phyloP scores from a whole-genome alignment of 2,329 filamentous ascomycete species.

The Penicillium sp. region DNA sequence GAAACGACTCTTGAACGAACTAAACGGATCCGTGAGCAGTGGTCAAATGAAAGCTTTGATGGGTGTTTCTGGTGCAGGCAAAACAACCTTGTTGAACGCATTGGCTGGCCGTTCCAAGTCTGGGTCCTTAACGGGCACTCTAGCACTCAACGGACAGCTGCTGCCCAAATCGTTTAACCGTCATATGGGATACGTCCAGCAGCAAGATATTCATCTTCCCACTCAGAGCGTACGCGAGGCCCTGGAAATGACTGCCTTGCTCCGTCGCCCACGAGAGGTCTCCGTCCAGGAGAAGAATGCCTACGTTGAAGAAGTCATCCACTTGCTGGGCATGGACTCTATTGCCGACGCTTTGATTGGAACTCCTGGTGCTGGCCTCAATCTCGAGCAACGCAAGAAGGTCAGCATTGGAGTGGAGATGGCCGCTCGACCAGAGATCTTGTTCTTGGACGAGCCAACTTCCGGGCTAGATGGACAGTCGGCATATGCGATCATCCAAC shows the following conservation, averaged over 20 bases:
- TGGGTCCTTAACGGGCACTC: conserved; percentile 61
- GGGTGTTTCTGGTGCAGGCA: conserved; percentile 67
- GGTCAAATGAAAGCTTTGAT: conserved; percentile 52
- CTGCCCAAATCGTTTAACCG: conserved; percentile 62
- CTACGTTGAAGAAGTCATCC: conserved; percentile 65
- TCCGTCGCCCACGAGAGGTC: conserved; percentile 60
- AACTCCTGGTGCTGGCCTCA: conserved; percentile 57
- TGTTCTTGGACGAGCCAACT: conserved; percentile 62
- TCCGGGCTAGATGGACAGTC: conserved; percentile 59
- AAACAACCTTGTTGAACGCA: conserved; percentile 80
- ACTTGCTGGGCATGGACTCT: conserved; percentile 63
- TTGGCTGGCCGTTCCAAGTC: conserved; percentile 64
- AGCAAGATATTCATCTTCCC: conserved; percentile 63
- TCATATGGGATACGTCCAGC: conserved; percentile 63
- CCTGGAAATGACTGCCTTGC: conserved; percentile 61
- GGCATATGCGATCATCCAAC: conserved; percentile 59
- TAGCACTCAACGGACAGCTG: conserved; percentile 59
- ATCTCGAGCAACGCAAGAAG: conserved; percentile 49
- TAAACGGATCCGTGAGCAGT: conserved; percentile 51
- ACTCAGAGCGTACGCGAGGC: conserved; percentile 64
- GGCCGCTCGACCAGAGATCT: conserved; percentile 48
- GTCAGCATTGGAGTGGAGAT: conserved; percentile 42
- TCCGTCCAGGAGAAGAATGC: conserved; percentile 60
- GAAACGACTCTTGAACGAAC: conserved; percentile 45
- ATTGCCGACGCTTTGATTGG: conserved; percentile 66